Percentiles rank a stretch among this genome's conserved stretches.
Evolutionary conservation across 257 asterid genomes (phyloP).

Genomic region (Scutellaria galericulata): DNA sequence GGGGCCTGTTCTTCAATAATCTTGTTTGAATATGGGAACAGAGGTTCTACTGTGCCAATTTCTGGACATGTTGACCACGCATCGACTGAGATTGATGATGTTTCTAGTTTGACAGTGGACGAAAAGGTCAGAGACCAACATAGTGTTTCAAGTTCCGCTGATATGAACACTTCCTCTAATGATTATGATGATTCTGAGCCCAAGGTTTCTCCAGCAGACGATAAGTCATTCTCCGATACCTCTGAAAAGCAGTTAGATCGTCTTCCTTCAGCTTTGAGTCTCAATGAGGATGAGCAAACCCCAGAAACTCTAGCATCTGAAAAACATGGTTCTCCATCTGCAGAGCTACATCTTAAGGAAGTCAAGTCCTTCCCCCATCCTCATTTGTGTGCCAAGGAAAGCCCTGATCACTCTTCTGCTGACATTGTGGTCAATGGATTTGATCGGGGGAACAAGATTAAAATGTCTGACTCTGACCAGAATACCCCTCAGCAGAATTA

Average conservation of each 20-base stretch:
- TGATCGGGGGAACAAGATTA: conserved; percentile 49
- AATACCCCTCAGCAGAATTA: conserved; percentile 56
- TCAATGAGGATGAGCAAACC: conserved; percentile 52
- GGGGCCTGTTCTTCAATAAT: conserved; percentile 85
- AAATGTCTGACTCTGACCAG: conserved; percentile 50
- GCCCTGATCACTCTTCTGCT: conserved; percentile 41
- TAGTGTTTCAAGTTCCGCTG: conserved; percentile 42
- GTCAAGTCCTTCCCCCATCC: conserved; percentile 38
- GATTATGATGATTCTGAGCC: conserved; percentile 47
- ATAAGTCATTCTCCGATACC: conserved; percentile 46
- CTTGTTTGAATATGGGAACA: conserved; percentile 57
- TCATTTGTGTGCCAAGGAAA: conserved; percentile 44
- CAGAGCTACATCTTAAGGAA: conserved; percentile 37
- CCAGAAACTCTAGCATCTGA: conserved; percentile 40
- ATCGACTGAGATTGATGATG: conserved; percentile 45
- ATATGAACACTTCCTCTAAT: conserved; percentile 37
- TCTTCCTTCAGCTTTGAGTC: conserved; percentile 52
- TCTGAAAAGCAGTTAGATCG: conserved; percentile 52
- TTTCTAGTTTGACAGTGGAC: conserved; percentile 50
- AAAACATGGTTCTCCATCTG: conserved; percentile 44
- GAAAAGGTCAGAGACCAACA: conserved; percentile 50
- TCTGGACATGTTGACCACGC: conserved; percentile 53
- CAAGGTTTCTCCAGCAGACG: conserved; percentile 45
- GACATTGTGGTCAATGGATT: conserved; percentile 35
- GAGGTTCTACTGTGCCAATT: conserved; percentile 50